Conservation (phyloP, 2,329 filamentous ascomycete genomes). For the Zasmidium cellare region DNA sequence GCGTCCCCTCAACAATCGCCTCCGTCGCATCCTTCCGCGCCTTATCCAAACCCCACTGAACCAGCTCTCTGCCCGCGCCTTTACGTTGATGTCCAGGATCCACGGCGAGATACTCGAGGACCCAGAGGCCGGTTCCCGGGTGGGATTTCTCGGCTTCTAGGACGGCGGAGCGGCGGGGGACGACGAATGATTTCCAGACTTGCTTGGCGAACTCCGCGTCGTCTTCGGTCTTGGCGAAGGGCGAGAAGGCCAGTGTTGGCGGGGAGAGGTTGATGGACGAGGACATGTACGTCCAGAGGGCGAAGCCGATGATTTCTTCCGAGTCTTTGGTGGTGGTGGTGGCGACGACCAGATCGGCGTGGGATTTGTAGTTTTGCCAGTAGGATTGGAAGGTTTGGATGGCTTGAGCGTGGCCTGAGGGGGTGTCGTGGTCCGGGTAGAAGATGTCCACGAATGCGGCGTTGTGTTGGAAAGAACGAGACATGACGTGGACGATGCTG, state of each 20-base stretch:
- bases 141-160: background rate
- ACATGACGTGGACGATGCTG: background rate
- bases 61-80: background rate
- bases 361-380: background rate
- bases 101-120: background rate
- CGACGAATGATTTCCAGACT: background rate
- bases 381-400: background rate
- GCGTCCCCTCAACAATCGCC: background rate
- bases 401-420: background rate
- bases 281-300: background rate
- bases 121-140: background rate
- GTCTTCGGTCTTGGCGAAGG: background rate
- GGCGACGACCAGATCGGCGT: background rate
- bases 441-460: background rate
- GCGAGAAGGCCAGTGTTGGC: background rate
- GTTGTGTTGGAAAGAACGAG: background rate
- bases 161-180: background rate
- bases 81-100: background rate
- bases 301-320: background rate
- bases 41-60: background rate
- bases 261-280: background rate
- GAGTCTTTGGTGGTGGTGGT: background rate
- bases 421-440: background rate
- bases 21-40: background rate
- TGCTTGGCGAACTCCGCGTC: background rate